Conservation (phyloP, 352 stramenopile genomes). For the Phytopythium mirpurense region DNA sequence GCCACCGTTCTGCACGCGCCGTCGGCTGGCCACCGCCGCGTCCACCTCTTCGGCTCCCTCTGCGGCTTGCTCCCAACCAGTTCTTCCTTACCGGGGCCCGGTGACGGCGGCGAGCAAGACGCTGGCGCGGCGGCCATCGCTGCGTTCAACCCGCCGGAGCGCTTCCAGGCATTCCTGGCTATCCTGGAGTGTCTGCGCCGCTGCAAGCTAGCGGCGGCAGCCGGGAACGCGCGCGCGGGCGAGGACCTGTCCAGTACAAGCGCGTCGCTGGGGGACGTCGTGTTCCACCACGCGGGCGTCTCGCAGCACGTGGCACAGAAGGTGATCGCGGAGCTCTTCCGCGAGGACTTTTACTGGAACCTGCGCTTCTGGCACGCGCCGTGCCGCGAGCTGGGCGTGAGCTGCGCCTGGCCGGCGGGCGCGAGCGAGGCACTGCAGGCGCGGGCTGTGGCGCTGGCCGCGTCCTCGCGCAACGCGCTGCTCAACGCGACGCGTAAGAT, state of each 20-base stretch:
- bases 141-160: constrained; percentile 64
- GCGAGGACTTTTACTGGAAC: constrained; percentile 75
- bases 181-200: constrained; percentile 56
- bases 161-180: constrained; percentile 60
- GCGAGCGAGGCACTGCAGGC: constrained; percentile 66
- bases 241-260: constrained; percentile 10
- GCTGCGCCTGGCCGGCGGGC: constrained; percentile 39
- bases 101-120: constrained; percentile 1
- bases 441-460: constrained; percentile 29
- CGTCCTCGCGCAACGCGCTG: constrained; percentile 42
- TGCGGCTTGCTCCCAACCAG: constrained; percentile 39
- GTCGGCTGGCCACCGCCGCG: constrained; percentile 30
- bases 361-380: constrained; percentile 67
- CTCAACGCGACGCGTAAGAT: constrained; percentile 65
- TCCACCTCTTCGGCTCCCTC: constrained; percentile 54
- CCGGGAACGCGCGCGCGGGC: constrained; percentile 18
- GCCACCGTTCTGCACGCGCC: constrained; percentile 42
- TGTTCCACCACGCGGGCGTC: constrained; percentile 72
- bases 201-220: constrained; percentile 33
- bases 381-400: constrained; percentile 50
- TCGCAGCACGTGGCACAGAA: constrained; percentile 44
- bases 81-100: too few species aligned
- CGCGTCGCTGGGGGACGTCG: constrained; percentile 29
- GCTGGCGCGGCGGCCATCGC: constrained; percentile 7
- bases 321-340: constrained; percentile 64